Evolutionary conservation across 257 asterid genomes (phyloP), one percentile per base, ranked within the genome.

Genomic region (Jacaranda copaia): DNA sequence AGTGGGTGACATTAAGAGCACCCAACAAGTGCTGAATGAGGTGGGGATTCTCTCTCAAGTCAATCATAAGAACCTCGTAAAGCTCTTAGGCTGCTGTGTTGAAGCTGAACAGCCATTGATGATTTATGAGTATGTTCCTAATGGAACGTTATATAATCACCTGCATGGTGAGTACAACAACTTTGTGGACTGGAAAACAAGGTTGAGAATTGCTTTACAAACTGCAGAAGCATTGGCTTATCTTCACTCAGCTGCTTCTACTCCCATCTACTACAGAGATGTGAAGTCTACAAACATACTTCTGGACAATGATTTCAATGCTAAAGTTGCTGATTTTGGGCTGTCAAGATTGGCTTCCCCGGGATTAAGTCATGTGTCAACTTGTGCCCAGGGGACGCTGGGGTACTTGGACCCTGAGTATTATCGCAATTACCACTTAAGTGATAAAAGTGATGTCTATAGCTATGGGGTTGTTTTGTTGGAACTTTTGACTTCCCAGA

Each of bases 191-290:
- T 42, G 46, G 46, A 5, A 42, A 42, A 42, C 46, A 4, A 42
- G 46, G 46, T 53, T 53, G 19, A 3, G 59, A 15, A 53, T 53
- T 53, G 59, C 59, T 13, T 53, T 53, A 53, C 59, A 53, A 53
- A 53, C 59, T 53, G 59, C 59, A 53, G 59, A 53, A 53, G 59
- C 59, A 53, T 42, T 42, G 7, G 59, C 59, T 53, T 53, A 53
- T 53, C 59, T 53, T 53, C 59, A 53, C 59, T 15, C 59, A 15
- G 59, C 59, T 14, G 18, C 59, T 14, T 14, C 15, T 53, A 53
- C n/a, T 53, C 59, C 59, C 59, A 16, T 53, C 18, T 53, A 53
- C 59, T 20, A 53, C 5, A 53, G 59, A 53, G 59, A 42, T 42
- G 46, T 53, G 5, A 53, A 53, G 19, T 53, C 59, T 5, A 5